These are phyloP conservation scores for Incumbomyces lentus DNA, from an alignment of 2,329 filamentous ascomycete species.

Conservation along the genomic window DNA sequence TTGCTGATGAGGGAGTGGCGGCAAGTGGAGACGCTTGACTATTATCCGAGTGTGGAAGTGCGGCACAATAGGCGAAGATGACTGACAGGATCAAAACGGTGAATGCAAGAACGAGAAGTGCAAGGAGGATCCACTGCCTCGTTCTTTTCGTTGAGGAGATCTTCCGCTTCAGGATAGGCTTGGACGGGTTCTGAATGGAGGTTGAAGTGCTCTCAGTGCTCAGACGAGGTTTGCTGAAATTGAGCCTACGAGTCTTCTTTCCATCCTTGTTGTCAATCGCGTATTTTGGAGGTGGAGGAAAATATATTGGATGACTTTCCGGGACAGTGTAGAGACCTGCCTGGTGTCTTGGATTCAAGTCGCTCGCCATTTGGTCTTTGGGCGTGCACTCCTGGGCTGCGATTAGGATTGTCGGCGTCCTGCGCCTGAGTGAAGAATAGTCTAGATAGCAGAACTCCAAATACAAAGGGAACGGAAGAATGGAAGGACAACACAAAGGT, in stretches of 20 bases:
- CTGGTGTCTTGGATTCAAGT: neutral
- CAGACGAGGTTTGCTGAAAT: neutral
- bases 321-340: neutral
- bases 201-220: neutral
- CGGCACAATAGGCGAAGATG: slow-evolving; percentile 20
- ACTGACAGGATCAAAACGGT: slow-evolving; percentile 16
- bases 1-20: slow-evolving; percentile 10
- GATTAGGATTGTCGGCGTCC: neutral
- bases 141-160: neutral
- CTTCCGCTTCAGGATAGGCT: slow-evolving; percentile 1
- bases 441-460: neutral
- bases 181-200: neutral
- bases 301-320: slow-evolving; percentile 1
- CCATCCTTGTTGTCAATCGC: neutral
- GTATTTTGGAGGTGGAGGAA: slow-evolving; percentile 3
- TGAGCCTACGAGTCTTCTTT: neutral
- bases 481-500: neutral
- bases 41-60: slow-evolving; percentile 17
- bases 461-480: neutral
- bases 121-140: slow-evolving; percentile 9
- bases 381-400: too few relatives aligned
- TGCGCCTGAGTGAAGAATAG: neutral
- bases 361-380: neutral
- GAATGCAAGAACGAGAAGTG: slow-evolving; percentile 15
- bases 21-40: slow-evolving; percentile 1